phyloP scores from a whole-genome alignment of 345 rosid genomes.

The Cochlearia excelsa region DNA sequence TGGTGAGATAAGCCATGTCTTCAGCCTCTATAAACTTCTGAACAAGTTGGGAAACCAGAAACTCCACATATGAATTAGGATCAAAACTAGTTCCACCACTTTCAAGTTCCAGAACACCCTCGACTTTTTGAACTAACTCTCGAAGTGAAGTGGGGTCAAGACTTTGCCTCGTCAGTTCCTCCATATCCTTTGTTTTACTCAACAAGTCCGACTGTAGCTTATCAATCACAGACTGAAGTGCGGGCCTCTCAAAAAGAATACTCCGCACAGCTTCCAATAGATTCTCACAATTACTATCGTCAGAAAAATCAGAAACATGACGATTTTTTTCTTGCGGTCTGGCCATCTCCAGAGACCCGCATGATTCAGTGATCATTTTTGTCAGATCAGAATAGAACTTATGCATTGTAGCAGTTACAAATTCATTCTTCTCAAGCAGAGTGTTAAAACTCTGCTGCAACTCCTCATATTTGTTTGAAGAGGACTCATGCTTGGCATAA shows the following conservation, averaged over 20 bases:
- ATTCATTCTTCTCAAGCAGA: conserved; percentile 49
- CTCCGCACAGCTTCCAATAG: conserved; percentile 51
- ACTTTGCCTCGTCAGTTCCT: conserved; percentile 49
- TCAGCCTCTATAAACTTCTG: conserved; percentile 52
- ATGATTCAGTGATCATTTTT: conserved; percentile 47
- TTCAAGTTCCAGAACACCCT: conserved; percentile 56
- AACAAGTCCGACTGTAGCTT: conserved; percentile 56
- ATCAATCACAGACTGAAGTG: conserved; percentile 50
- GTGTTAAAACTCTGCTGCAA: conserved; percentile 47
- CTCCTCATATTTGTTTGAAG: conserved; percentile 44
- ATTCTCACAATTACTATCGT: conserved; percentile 42
- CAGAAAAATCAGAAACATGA: conserved; percentile 41
- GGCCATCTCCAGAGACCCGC: conserved; percentile 36
- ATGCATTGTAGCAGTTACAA: conserved; percentile 36
- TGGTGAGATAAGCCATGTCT: conserved; percentile 38
- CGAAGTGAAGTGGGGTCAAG: conserved; percentile 48
- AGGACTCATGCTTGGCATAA: conserved; percentile 41
- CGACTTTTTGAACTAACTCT: conserved; percentile 53
- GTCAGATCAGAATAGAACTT: conserved; percentile 47
- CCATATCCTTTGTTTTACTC: conserved; percentile 46
- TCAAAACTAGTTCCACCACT: conserved; percentile 35
- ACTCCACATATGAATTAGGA: conserved; percentile 51
- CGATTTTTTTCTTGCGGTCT: conserved; percentile 34
- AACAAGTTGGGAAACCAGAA: conserved; percentile 63
- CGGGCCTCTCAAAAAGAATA: conserved; percentile 53